phyloP scores from a whole-genome alignment of 305 asterid genomes.

The Stenogyne calaminthoides region DNA sequence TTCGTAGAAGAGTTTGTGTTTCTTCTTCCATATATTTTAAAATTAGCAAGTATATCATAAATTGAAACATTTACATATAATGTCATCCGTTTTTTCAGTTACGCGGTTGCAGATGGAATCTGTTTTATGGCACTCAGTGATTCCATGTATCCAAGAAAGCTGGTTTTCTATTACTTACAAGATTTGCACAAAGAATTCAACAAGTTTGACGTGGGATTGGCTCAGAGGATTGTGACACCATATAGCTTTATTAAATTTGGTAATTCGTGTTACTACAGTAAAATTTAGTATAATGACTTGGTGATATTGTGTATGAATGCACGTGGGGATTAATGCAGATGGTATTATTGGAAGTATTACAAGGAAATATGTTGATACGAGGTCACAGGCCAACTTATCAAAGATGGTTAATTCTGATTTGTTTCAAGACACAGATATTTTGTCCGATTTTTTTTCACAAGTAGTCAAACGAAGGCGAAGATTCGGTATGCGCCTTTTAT shows the following conservation, averaged over 20 bases:
- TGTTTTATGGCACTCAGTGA: constrained; percentile 58
- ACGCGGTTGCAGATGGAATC: constrained; percentile 53
- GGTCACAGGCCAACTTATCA: constrained; percentile 57
- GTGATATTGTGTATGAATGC: too few relatives aligned
- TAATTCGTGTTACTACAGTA: constrained; percentile 21
- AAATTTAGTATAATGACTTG: not conserved
- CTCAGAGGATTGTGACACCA: constrained; percentile 41
- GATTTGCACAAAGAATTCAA: constrained; percentile 54
- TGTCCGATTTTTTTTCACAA: constrained; percentile 42
- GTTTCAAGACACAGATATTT: constrained; percentile 33
- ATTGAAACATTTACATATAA: too few relatives aligned
- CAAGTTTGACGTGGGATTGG: constrained; percentile 36
- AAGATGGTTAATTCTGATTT: constrained; percentile 42
- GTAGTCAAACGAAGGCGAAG: constrained; percentile 48
- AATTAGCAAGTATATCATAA: too few relatives aligned
- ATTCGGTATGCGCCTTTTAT: too few relatives aligned
- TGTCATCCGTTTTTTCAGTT: constrained; percentile 33
- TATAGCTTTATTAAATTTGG: constrained; percentile 56
- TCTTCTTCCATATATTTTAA: not conserved
- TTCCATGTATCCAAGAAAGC: constrained; percentile 53
- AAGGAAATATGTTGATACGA: constrained; percentile 56
- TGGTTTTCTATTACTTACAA: constrained; percentile 51
- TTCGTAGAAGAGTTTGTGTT: too few relatives aligned
- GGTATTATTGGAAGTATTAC: constrained; percentile 46
- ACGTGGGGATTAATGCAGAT: constrained; percentile 36